These are phyloP conservation scores for Nicotiana paniculata DNA, from an alignment of 257 asterid species.

Conservation along the genomic window DNA sequence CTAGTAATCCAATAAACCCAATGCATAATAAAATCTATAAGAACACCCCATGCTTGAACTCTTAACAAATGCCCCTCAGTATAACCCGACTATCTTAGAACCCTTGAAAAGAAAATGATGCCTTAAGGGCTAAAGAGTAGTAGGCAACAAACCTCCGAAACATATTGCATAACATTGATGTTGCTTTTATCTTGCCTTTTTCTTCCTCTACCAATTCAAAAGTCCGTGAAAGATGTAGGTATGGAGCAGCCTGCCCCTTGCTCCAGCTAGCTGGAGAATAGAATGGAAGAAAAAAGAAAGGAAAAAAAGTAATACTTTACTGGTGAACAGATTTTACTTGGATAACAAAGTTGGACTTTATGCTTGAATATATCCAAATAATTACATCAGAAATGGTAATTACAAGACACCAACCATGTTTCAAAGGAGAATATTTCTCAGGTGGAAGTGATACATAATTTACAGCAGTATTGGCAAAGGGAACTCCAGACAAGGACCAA, in stretches of 20 bases:
- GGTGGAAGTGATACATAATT: conserved; percentile 60
- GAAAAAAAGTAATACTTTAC: neutral
- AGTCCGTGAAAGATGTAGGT: conserved; percentile 72
- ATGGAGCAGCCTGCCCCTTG: conserved; percentile 79
- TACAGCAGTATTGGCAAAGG: conserved; percentile 24
- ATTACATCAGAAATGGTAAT: neutral
- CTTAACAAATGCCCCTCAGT: neutral
- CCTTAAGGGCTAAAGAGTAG: neutral
- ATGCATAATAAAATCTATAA: neutral
- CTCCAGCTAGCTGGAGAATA: conserved; percentile 78
- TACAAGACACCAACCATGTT: conserved; percentile 56
- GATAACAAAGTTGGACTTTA: neutral
- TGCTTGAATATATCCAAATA: neutral
- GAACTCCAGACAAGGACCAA: conserved; percentile 16
- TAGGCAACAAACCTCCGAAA: conserved; percentile 64
- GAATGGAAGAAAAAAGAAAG: neutral
- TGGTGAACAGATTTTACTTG: neutral
- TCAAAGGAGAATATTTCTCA: conserved; percentile 58
- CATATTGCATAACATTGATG: conserved; percentile 88
- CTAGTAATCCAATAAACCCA: neutral
- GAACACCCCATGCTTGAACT: neutral
- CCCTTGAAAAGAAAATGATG: neutral
- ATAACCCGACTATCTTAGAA: neutral
- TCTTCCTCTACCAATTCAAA: conserved; percentile 81
- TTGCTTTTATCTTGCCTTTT: conserved; percentile 81